Percentiles rank a stretch among this genome's conserved stretches.
These are phyloP conservation scores for Inga oerstediana DNA, from an alignment of 306 rosid genomes.

Conservation along the genomic window DNA sequence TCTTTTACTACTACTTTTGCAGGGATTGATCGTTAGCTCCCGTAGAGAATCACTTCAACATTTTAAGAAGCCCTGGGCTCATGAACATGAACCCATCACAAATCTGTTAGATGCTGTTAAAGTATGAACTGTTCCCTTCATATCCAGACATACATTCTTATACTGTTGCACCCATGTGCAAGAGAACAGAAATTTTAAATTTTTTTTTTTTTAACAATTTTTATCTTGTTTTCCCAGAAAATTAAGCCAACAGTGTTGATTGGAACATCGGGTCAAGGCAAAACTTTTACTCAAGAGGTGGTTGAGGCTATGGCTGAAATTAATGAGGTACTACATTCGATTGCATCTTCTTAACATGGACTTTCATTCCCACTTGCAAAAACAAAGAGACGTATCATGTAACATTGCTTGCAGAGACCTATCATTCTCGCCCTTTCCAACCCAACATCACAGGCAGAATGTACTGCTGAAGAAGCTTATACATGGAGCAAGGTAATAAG, in stretches of 20 bases:
- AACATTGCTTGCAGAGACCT: constrained; percentile 43
- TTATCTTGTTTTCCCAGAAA: constrained; percentile 48
- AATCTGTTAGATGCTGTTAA: constrained; percentile 74
- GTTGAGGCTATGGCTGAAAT: constrained; percentile 79
- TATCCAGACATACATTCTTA: not conserved
- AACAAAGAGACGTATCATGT: constrained; percentile 2
- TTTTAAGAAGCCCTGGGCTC: constrained; percentile 98
- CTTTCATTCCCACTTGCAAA: constrained; percentile 11
- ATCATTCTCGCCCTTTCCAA: constrained; percentile 54
- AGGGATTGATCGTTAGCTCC: constrained; percentile 87
- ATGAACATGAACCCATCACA: constrained; percentile 75
- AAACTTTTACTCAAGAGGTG: constrained; percentile 80
- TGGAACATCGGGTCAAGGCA: constrained; percentile 94
- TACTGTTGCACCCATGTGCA: too few relatives aligned
- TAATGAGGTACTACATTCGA: constrained; percentile 64
- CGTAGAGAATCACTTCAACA: constrained; percentile 91
- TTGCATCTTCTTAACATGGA: not conserved
- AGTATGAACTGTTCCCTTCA: constrained; percentile 44
- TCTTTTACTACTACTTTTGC: constrained; percentile 31
- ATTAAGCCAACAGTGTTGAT: constrained; percentile 93
- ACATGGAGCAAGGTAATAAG: constrained; percentile 48
- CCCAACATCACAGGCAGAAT: constrained; percentile 60
- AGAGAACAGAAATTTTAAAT: constrained; percentile 1
- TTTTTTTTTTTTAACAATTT: constrained; percentile 23
- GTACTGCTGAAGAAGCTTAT: constrained; percentile 61